Conservation (phyloP, 106 monocot species). For the Dendrobium huoshanense region DNA sequence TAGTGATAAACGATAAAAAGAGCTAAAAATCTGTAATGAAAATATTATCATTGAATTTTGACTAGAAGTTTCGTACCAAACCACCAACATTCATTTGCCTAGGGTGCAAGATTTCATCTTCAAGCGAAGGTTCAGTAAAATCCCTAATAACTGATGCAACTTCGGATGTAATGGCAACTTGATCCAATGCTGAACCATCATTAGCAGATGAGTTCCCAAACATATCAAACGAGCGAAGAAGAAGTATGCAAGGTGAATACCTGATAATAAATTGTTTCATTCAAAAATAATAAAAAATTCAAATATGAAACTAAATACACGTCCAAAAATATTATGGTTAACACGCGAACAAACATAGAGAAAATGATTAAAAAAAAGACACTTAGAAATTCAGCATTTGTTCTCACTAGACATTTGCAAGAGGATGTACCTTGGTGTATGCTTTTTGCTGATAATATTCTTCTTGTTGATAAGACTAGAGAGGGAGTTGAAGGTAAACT, state of each 20-base stretch:
- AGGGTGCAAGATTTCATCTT: constrained; percentile 26
- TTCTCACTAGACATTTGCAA: no score
- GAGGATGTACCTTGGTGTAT: no score
- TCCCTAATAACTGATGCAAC: constrained; percentile 68
- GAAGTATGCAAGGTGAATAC: constrained; percentile 83
- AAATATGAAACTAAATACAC: constrained; percentile 1
- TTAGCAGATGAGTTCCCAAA: constrained; percentile 63
- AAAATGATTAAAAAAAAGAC: background rate
- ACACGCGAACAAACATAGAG: background rate
- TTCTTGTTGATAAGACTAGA: no score
- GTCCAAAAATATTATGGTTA: background rate
- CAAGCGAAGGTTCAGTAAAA: constrained; percentile 49
- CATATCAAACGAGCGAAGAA: constrained; percentile 78
- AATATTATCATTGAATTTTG: constrained; percentile 1
- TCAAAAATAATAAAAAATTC: background rate
- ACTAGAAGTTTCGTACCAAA: constrained; percentile 29
- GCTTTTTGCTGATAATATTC: no score
- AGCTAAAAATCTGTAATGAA: background rate
- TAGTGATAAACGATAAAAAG: background rate
- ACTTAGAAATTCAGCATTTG: background rate
- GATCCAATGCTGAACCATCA: constrained; percentile 61
- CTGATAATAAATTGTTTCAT: constrained; percentile 26
- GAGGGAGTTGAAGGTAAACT: no score
- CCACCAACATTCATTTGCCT: constrained; percentile 16
- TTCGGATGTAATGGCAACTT: constrained; percentile 52